A percentile compares a stretch with the other conserved stretches of the same genome.
Conservation (phyloP, 139 green algal species). For the Pseudopediastrum boryanum region DNA sequence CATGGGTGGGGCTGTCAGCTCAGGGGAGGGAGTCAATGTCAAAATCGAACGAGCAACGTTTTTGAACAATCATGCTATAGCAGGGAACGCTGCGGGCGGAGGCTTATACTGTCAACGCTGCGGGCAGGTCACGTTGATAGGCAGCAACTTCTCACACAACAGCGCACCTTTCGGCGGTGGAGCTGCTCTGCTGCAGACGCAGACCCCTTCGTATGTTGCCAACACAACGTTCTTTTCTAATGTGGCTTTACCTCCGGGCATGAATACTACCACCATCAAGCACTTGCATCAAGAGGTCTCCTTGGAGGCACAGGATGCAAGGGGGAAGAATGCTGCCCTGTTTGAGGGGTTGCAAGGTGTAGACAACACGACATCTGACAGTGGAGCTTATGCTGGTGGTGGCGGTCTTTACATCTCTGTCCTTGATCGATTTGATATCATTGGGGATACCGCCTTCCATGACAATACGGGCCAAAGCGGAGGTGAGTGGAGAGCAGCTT, state of each 20-base stretch:
- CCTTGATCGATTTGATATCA: background rate
- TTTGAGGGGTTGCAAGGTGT: background rate
- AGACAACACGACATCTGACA: conserved; percentile 24
- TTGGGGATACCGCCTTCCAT: background rate
- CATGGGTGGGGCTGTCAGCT: background rate
- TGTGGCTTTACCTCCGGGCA: too few relatives aligned
- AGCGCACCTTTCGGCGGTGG: conserved; percentile 21
- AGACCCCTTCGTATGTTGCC: background rate
- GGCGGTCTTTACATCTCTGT: conserved; percentile 28
- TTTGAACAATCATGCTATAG: conserved; percentile 16
- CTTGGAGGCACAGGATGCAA: too few relatives aligned
- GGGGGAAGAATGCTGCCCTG: background rate
- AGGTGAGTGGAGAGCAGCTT: conserved; percentile 12
- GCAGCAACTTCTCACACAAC: background rate
- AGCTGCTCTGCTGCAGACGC: conserved; percentile 15
- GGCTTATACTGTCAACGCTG: conserved; percentile 22
- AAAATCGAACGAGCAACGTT: background rate
- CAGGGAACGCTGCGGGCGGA: conserved; percentile 11
- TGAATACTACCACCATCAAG: too few relatives aligned
- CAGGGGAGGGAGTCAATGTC: conserved; percentile 11
- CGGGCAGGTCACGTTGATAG: background rate
- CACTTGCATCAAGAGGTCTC: too few relatives aligned
- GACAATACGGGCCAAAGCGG: conserved; percentile 15
- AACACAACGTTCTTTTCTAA: background rate
- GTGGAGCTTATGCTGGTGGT: conserved; percentile 18